Base-by-base conservation (phyloP, 1,284 basidiomycete genomes). In the Apiotrichum akiyoshidainum region DNA sequence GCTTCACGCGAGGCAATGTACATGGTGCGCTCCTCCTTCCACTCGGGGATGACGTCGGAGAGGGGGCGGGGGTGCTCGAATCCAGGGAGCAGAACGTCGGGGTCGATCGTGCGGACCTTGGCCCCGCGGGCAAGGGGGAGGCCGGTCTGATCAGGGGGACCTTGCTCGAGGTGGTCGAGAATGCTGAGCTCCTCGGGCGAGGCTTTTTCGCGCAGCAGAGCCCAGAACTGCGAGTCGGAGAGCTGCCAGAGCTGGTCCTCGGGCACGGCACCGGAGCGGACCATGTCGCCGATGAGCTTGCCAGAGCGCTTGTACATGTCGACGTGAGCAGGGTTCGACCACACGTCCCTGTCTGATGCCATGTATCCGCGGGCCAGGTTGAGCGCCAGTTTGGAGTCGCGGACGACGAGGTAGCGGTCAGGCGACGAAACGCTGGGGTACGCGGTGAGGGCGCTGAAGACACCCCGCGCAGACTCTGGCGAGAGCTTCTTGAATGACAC, bases 21-120 rank as follows among this genome's bases (percentile, higher is more conserved):
- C 26, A 35, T 56, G 14, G 13, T 19, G 46, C 56, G 12, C 50
- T 61, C 56, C 35, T 40, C 6, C 37, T 45, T 53, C 56, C 57
- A 61, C 40, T 53, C 53, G 5, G 49, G 40, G 5, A 46, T 21
- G 12, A 61, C 22, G 2, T 21, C 17, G 8, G 53, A 48, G 16
- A 61, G 50, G 2, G 53, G 50, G 4, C 42, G 26, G 5, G 19
- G 16, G 3, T 7, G 10, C 6, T 37, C 37, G n/a, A 9, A 44
- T 2, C 41, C 52, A 16, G 41, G 49, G 6, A 55, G 45, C 8
- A 58, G 41, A 21, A 62, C 51, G 37, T 62, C 54, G 13, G 60
- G 60, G 19, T 62, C 60, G 51, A 62, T 52, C 1, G 60, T 62
- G 46, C 60, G 60, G 9, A 59, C 44, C 42, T 62, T 62, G 9